Base-by-base conservation (phyloP, 2,329 filamentous ascomycete genomes). In the Ophiostoma sp. region DNA sequence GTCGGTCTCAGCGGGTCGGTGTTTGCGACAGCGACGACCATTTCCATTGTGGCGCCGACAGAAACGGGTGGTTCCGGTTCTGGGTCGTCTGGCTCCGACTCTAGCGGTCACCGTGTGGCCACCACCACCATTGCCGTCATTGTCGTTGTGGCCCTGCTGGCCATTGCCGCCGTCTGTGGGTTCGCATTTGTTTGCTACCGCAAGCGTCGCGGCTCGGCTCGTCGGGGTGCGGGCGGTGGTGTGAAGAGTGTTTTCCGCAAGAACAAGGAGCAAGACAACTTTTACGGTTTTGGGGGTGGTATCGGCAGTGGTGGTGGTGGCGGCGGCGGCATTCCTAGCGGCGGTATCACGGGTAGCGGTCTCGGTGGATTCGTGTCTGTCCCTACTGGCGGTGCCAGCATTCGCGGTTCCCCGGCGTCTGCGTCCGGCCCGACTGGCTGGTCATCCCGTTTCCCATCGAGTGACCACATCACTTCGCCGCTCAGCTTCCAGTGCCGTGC, bases 101-200 rank as follows among this genome's bases (percentile, higher is more conserved):
- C 39, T 2, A 15, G 36, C 22, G 17, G 75, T 3, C 57, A 79
- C 6, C 61, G 70, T 8, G 75, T 86, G 1, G 77, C 83, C 4
- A 82, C 80, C 12, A 79, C 83, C 2, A 79, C 82, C 45, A 83
- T 88, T 42, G 82, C 81, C 17, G 85, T 83, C 31, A 84, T 87
- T 66, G 82, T 79, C 25, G 79, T 85, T 22, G 85, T 81, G 1
- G 81, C 76, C 0, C 70, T 84, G 1, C 81, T 82, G 17, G 61
- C 83, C 4, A 48, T 86, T 5, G 78, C 84, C 12, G 76, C 83
- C 28, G 63, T 80, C 8, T 79, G 81, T 0, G 85, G 82, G 3
- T 80, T 84, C 74, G 75, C 80, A 57, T 86, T 84, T 74, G 79
- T 89, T 70, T 83, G 84, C 69, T 76, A 80, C 75, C 85, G 85